phyloP scores from a whole-genome alignment of 1,284 basidiomycete genomes.

The Coniferiporia weirii region DNA sequence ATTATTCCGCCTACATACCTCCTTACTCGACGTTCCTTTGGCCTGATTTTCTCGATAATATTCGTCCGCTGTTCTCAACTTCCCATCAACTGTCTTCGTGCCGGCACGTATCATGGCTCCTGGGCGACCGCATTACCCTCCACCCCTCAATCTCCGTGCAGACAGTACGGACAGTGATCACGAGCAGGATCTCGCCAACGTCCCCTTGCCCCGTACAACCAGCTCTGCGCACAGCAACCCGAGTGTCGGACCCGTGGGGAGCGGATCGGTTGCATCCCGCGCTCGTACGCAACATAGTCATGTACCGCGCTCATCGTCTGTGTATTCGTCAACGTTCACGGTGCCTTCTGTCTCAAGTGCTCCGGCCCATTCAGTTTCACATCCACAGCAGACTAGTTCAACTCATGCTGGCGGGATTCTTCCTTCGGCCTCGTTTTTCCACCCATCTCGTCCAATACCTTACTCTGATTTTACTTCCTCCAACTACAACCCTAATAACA shows the following conservation, averaged over 20 bases:
- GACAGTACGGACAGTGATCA: constrained; percentile 3
- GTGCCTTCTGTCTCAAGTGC: constrained; percentile 1
- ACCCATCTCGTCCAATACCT: constrained; percentile 53
- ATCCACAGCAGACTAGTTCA: constrained; percentile 23
- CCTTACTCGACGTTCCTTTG: background rate
- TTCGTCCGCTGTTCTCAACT: background rate
- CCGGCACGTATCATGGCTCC: constrained; percentile 6
- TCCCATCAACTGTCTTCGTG: background rate
- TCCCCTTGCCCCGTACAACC: constrained; percentile 14
- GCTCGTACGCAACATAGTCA: constrained; percentile 9
- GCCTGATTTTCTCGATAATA: background rate
- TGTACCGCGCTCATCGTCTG: constrained; percentile 12
- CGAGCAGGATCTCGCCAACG: constrained; percentile 10
- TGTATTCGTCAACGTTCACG: constrained; percentile 11
- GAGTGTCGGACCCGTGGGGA: constrained; percentile 3
- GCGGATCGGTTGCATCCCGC: constrained; percentile 10
- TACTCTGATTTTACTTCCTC: constrained; percentile 27
- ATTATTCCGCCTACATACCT: background rate
- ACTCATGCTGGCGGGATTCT: constrained; percentile 70
- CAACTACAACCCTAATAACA: constrained; percentile 28
- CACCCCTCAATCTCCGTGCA: constrained; percentile 4
- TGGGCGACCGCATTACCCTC: constrained; percentile 7
- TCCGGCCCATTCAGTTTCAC: constrained; percentile 4
- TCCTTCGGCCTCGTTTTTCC: constrained; percentile 71
- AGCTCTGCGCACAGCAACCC: constrained; percentile 1